Evolutionary conservation across 2,329 filamentous ascomycete genomes (phyloP), one percentile per base, ranked within the genome.

Genomic region (Trichoderma semiorbis): DNA sequence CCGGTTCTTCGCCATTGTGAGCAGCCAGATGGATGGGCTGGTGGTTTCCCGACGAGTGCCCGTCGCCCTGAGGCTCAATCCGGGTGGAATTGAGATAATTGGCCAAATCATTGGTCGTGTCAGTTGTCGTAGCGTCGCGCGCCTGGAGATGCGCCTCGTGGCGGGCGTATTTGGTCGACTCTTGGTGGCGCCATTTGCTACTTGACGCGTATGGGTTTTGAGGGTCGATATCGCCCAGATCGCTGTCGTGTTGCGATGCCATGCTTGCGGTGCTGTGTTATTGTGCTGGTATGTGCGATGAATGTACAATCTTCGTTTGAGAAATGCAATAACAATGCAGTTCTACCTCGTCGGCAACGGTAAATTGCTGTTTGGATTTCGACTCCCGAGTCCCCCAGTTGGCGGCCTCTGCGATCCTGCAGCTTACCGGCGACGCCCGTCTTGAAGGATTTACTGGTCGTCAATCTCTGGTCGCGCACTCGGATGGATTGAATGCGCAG

Each of bases 141-240:
- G 74, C 76, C 39, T 75, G 75, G 14, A 74, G 73, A 36, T 78
- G 75, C 21, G 72, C 83, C 39, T 87, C 87, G 77, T 86, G 81
- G 65, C 84, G 84, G 64, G 84, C 84, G 77, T 84, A 91, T 39
- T 87, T 83, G 14, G 83, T 82, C 1, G 89, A 91, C 78, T 91
- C 89, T 77, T 90, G 87, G 77, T 91, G 89, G 70, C 89, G 86
- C 89, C 89, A 91, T 75, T 83, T 83, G 77, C 82, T 89, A 53
- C 84, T 76, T 10, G 89, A 91, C 47, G 86, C 85, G 77, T 90
- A 81, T 3, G 86, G 87, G 76, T 90, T 89, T 72, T 77, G 80
- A 69, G 79, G 78, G 72, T 80, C 79, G 64, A 81, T 79, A 57
- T 80, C 78, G 70, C 70, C 36, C 18, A 75, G 75, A 39, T 75